Evolutionary conservation across 2,329 filamentous ascomycete genomes (phyloP).

Genomic region (Cryphonectria radicalis): DNA sequence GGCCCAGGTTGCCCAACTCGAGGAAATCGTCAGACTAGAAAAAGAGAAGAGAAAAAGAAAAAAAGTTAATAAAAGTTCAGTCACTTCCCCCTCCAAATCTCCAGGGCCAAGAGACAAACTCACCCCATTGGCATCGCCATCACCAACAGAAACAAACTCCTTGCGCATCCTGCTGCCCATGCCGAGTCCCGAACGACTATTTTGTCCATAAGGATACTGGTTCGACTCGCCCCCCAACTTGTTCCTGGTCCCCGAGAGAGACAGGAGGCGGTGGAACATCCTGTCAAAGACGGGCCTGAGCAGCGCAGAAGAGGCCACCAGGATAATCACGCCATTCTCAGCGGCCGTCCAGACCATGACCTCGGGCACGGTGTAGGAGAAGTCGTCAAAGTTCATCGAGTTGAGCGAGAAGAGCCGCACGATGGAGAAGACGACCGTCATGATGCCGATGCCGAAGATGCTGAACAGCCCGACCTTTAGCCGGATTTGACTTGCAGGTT

Average conservation of each 20-base stretch:
- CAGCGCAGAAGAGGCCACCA: conserved; percentile 35
- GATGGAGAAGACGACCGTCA: conserved; percentile 42
- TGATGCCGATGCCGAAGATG: conserved; percentile 38
- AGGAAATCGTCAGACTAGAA: conserved; percentile 29
- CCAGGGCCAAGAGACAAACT: not conserved
- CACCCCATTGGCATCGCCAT: conserved; percentile 18
- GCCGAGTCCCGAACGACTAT: conserved; percentile 18
- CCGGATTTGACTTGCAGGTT: conserved; percentile 39
- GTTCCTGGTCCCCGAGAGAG: conserved; percentile 14
- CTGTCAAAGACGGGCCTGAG: conserved; percentile 35
- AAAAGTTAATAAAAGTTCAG: not conserved
- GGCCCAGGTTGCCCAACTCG: conserved; percentile 21
- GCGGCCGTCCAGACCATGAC: conserved; percentile 36
- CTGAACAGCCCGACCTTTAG: conserved; percentile 37
- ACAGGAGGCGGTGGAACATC: conserved; percentile 32
- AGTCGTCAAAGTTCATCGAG: conserved; percentile 33
- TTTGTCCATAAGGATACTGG: not conserved
- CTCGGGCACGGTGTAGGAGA: conserved; percentile 32
- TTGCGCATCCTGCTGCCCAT: conserved; percentile 18
- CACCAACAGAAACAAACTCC: conserved; percentile 28
- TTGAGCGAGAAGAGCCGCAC: conserved; percentile 33
- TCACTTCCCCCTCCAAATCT: no score
- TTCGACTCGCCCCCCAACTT: not conserved
- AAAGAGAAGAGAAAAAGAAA: not conserved
- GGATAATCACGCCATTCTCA: conserved; percentile 34